Percentiles rank a stretch among this genome's conserved stretches.
Conservation (phyloP, 306 rosid species). For the Luffa acutangula region DNA sequence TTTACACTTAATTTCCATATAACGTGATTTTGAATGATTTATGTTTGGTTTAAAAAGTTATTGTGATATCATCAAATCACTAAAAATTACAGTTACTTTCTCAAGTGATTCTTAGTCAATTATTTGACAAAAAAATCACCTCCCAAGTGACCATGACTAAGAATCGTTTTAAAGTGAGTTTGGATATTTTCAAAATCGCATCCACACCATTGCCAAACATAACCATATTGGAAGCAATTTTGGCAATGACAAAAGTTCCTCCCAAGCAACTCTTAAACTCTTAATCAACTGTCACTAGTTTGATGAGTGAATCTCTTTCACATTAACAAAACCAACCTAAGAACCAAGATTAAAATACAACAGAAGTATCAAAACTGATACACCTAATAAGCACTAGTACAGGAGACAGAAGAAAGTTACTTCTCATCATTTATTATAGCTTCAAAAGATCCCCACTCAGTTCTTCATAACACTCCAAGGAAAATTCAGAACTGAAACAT, state of each 20-base stretch:
- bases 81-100: background rate
- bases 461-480: background rate
- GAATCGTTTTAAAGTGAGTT: background rate
- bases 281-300: background rate
- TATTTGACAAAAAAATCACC: background rate
- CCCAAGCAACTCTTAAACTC: background rate
- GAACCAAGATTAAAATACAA: background rate
- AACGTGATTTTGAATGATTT: background rate
- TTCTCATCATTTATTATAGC: background rate
- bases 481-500: background rate
- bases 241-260: background rate
- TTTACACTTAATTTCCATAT: background rate
- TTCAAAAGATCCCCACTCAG: background rate
- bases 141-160: background rate
- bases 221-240: background rate
- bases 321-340: background rate
- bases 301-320: background rate
- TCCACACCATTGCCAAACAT: background rate
- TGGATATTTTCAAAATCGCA: background rate
- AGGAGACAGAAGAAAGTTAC: background rate
- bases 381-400: background rate
- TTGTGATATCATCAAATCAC: background rate
- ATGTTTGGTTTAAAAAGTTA: background rate
- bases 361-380: background rate
- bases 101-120: background rate